These are phyloP conservation scores for Fusarium anthophilum DNA, from an alignment of 2,329 filamentous ascomycete genomes.

Conservation along the genomic window DNA sequence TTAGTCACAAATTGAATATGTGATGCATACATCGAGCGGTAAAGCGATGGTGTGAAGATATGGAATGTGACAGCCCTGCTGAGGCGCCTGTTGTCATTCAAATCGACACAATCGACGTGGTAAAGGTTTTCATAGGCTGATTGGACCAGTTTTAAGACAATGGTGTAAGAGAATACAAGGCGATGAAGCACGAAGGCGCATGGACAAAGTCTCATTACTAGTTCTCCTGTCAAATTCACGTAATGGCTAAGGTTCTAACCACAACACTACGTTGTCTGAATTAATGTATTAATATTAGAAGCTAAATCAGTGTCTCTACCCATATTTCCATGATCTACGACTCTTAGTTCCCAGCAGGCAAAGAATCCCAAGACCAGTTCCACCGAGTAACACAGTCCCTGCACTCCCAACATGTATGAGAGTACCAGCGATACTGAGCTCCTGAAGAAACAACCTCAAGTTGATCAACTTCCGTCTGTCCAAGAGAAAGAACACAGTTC, in stretches of 20 bases:
- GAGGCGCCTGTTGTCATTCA: no score
- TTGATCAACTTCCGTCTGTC: neutral
- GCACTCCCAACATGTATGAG: neutral
- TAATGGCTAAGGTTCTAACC: accelerated
- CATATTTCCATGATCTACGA: accelerated
- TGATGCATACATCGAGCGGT: no score
- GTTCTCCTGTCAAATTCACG: neutral
- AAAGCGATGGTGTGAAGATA: no score
- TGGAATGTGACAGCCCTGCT: no score
- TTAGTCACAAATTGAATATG: no score
- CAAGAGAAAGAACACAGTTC: neutral
- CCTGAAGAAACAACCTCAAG: neutral
- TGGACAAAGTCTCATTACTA: neutral
- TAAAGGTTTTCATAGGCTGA: no score
- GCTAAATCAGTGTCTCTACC: neutral
- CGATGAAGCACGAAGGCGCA: neutral
- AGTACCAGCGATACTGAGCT: neutral
- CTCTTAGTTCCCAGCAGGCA: neutral
- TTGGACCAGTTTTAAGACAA: no score
- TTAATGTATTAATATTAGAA: neutral
- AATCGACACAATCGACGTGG: no score
- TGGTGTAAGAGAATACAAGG: no score
- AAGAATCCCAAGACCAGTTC: neutral
- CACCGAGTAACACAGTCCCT: neutral
- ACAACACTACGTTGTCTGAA: no score